Conservation (phyloP, 2,329 filamentous ascomycete genomes). For the Neoascochyta sp. region DNA sequence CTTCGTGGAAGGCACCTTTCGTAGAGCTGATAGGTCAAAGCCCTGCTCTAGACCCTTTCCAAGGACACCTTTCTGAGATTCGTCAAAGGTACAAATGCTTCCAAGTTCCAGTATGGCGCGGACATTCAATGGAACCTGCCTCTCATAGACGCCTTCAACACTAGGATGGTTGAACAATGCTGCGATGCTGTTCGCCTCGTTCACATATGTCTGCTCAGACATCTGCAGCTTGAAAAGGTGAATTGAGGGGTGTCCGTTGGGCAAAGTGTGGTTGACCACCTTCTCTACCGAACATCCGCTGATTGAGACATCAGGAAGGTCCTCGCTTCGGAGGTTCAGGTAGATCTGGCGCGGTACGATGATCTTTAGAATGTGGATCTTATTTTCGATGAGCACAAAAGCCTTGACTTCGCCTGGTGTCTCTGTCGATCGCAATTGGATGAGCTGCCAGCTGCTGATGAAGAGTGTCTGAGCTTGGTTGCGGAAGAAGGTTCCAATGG, state of each 20-base stretch:
- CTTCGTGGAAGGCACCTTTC: conserved; percentile 61
- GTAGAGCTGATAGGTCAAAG: conserved; percentile 78
- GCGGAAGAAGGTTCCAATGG: conserved; percentile 71
- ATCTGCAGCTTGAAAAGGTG: conserved; percentile 94
- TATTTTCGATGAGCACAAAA: conserved; percentile 88
- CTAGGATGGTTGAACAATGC: conserved; percentile 85
- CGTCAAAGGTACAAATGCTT: conserved; percentile 89
- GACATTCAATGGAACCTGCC: conserved; percentile 80
- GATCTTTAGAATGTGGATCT: conserved; percentile 82
- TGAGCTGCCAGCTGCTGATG: conserved; percentile 89
- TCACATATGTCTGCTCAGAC: conserved; percentile 80
- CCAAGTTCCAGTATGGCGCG: conserved; percentile 86
- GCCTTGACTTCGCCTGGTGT: conserved; percentile 82
- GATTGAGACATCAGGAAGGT: conserved; percentile 84
- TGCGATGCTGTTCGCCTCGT: conserved; percentile 77
- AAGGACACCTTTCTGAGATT: conserved; percentile 82
- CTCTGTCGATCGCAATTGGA: conserved; percentile 80
- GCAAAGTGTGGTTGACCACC: conserved; percentile 85
- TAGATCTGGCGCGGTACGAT: conserved; percentile 87
- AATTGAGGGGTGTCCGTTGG: conserved; percentile 89
- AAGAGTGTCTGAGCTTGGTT: conserved; percentile 89
- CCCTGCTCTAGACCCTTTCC: conserved; percentile 90
- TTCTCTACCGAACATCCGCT: conserved; percentile 86
- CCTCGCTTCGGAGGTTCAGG: conserved; percentile 82
- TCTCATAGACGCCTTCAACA: conserved; percentile 96